phyloP scores from a whole-genome alignment of 352 stramenopile genomes.

The Phytophthora syringae region DNA sequence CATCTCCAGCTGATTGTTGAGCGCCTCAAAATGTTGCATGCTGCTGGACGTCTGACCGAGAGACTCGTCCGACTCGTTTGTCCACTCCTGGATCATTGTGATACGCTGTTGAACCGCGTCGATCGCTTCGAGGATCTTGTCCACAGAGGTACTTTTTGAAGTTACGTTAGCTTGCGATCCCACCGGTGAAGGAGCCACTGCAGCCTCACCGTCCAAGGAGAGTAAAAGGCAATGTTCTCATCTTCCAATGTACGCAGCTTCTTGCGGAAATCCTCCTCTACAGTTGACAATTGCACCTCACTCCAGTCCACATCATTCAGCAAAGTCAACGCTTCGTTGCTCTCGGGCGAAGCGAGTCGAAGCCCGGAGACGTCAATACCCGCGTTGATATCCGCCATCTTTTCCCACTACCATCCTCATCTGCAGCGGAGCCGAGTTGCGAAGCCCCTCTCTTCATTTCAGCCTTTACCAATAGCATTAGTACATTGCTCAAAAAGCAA shows the following conservation, averaged over 20 bases:
- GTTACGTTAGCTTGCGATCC: not conserved
- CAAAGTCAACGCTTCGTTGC: conserved; percentile 58
- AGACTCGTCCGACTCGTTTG: conserved; percentile 61
- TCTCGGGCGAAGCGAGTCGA: conserved; percentile 59
- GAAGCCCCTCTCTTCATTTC: conserved; percentile 42
- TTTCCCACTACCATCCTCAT: conserved; percentile 14
- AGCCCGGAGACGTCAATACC: conserved; percentile 33
- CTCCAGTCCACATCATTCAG: conserved; percentile 68
- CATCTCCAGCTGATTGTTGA: conserved; percentile 84
- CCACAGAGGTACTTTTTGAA: conserved; percentile 43
- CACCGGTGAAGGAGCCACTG: conserved; percentile 6
- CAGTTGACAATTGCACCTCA: conserved; percentile 47
- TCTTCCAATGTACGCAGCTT: conserved; percentile 69
- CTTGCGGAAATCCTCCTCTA: conserved; percentile 65
- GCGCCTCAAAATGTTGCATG: conserved; percentile 80
- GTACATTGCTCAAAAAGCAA: conserved; percentile 8
- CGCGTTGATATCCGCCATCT: conserved; percentile 7
- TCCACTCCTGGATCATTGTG: conserved; percentile 58
- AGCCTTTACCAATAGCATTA: conserved; percentile 21
- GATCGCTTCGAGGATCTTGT: conserved; percentile 66
- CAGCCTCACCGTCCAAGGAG: conserved; percentile 57
- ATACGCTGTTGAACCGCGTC: conserved; percentile 58
- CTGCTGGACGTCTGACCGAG: conserved; percentile 66
- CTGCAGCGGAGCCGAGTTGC: not conserved
- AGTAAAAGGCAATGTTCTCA: conserved; percentile 82